phyloP scores from a whole-genome alignment of 2,329 filamentous ascomycete species.

The Ilyonectria mors-panacis region DNA sequence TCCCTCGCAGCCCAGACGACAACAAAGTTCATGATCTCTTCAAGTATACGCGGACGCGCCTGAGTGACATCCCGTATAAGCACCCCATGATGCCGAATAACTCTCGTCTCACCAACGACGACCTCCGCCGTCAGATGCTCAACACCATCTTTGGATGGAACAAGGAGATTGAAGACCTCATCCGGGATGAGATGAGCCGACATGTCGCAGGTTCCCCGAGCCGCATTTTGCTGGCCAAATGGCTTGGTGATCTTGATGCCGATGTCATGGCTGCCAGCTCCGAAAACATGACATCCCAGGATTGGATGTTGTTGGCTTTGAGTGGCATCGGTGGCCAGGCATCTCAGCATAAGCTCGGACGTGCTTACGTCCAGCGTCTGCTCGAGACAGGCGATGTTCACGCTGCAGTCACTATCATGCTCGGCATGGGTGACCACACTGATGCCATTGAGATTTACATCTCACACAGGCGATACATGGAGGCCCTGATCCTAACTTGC shows the following conservation, averaged over 20 bases:
- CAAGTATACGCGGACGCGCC: slow-evolving; percentile 84
- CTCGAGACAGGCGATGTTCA: slow-evolving; percentile 93
- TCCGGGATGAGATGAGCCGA: slow-evolving; percentile 86
- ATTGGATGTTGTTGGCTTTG: slow-evolving; percentile 97
- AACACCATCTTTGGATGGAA: slow-evolving; percentile 96
- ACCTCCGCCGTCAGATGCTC: slow-evolving; percentile 91
- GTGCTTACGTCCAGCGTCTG: slow-evolving; percentile 90
- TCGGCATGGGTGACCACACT: slow-evolving; percentile 92
- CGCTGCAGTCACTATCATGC: slow-evolving; percentile 90
- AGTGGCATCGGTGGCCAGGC: slow-evolving; percentile 84
- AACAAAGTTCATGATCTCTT: slow-evolving; percentile 84
- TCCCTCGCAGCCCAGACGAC: slow-evolving; percentile 83
- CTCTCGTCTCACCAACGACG: slow-evolving; percentile 78
- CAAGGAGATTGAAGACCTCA: slow-evolving; percentile 83
- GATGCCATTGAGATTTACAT: slow-evolving; percentile 98
- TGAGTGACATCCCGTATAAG: slow-evolving; percentile 87
- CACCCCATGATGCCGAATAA: slow-evolving; percentile 73
- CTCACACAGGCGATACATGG: slow-evolving; percentile 91
- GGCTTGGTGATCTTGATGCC: slow-evolving; percentile 88
- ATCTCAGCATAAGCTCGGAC: slow-evolving; percentile 90
- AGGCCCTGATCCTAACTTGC: slow-evolving; percentile 90
- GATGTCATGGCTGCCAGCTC: slow-evolving; percentile 86
- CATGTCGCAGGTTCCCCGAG: slow-evolving; percentile 82
- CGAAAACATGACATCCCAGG: slow-evolving; percentile 90
- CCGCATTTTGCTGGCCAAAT: slow-evolving; percentile 88